A percentile compares a stretch with the other conserved stretches of the same genome.
These are phyloP conservation scores for Pyrenophora tritici-repentis DNA, from an alignment of 2,329 filamentous ascomycete species.

Conservation along the genomic window DNA sequence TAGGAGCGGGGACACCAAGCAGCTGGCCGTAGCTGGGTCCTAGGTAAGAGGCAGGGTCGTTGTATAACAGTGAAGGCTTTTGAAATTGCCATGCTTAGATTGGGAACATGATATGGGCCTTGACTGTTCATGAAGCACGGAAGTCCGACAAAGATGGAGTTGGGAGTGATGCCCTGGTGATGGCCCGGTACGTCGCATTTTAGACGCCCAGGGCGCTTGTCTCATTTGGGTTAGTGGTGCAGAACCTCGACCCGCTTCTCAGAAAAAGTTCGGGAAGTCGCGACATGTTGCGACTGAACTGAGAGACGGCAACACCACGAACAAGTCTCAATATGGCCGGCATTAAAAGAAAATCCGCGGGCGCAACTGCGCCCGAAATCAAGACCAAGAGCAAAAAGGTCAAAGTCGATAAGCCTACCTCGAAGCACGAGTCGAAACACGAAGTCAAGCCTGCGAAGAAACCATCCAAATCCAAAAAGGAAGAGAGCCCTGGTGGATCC, in stretches of 20 bases:
- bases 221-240: conserved; percentile 3
- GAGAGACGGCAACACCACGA: conserved; percentile 10
- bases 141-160: neutral
- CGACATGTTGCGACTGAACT: conserved; percentile 18
- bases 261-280: conserved; percentile 34
- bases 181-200: neutral
- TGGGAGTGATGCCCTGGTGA: neutral
- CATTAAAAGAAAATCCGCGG: conserved; percentile 42
- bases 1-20: neutral
- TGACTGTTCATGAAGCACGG: neutral
- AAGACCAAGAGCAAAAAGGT: conserved; percentile 47
- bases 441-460: conserved; percentile 34
- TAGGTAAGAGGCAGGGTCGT: too few species aligned
- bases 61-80: too few species aligned
- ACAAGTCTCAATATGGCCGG: conserved; percentile 36
- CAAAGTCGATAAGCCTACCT: conserved; percentile 41
- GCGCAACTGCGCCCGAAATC: conserved; percentile 20
- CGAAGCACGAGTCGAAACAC: conserved; percentile 35
- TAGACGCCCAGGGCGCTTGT: neutral
- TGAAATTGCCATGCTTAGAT: too few species aligned
- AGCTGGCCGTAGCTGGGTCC: too few species aligned
- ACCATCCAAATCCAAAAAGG: conserved; percentile 34
- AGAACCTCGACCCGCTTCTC: conserved; percentile 23
- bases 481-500: conserved; percentile 36
- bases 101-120: neutral